Percentiles rank a stretch among this genome's conserved stretches.
phyloP scores from a whole-genome alignment of 1,139 yeast species.

The Saccharomyces hybrid region DNA sequence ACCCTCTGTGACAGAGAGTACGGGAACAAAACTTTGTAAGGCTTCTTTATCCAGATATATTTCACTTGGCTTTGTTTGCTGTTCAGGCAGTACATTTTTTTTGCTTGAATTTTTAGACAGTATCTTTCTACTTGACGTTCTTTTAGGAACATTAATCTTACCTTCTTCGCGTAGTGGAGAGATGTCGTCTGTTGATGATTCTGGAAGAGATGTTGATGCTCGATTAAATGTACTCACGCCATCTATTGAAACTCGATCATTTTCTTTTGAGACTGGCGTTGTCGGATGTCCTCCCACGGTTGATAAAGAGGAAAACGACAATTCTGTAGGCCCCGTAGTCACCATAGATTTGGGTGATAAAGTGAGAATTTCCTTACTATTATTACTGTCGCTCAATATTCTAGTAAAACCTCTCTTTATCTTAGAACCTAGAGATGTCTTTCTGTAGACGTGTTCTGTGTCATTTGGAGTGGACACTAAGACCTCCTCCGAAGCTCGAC shows the following conservation, averaged over 20 bases:
- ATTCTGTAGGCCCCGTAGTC: neutral
- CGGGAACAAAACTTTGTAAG: neutral
- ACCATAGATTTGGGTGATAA: conserved; percentile 1
- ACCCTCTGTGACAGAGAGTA: neutral
- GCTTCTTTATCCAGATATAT: neutral
- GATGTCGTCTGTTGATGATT: neutral
- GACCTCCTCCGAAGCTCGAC: conserved; percentile 1
- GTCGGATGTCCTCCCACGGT: neutral
- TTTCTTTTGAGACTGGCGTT: neutral
- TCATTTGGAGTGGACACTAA: conserved; percentile 6
- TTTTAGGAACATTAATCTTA: neutral
- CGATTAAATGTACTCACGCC: neutral
- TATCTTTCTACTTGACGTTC: neutral
- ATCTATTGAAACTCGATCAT: neutral
- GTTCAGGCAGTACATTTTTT: neutral
- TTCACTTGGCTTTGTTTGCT: neutral
- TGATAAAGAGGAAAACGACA: neutral
- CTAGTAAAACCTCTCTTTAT: conserved; percentile 25
- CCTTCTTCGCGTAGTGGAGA: neutral
- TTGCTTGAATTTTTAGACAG: neutral
- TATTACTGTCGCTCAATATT: conserved; percentile 20
- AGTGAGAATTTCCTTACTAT: conserved; percentile 11
- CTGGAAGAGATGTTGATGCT: neutral
- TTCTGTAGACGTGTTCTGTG: conserved; percentile 8
- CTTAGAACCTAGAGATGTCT: conserved; percentile 25